Percentiles rank a stretch among this genome's conserved stretches.
phyloP scores from a whole-genome alignment of 371 early-diverging fungal genomes.

The Mortierella sp. region DNA sequence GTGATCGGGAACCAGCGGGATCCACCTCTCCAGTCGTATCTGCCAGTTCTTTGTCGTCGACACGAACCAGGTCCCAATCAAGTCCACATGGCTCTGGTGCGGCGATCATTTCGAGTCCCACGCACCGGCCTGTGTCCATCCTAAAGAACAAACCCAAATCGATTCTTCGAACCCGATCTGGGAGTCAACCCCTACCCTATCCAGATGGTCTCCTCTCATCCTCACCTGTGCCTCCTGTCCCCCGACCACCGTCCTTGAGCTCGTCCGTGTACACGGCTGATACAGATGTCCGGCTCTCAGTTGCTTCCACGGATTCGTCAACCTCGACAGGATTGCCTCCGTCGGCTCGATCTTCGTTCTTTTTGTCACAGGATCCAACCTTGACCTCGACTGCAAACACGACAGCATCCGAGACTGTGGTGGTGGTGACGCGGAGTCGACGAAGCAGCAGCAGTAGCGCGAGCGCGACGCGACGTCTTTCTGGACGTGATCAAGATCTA shows the following conservation, averaged over 20 bases:
- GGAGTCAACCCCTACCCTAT: slow-evolving; percentile 7
- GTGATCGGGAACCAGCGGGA: no score
- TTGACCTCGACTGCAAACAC: no score
- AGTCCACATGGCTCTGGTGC: slow-evolving; percentile 4
- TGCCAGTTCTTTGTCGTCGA: not conserved
- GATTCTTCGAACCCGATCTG: slow-evolving; percentile 28
- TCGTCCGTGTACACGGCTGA: slow-evolving; percentile 4
- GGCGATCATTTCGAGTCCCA: not conserved
- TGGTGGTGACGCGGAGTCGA: not conserved
- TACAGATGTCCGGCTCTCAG: not conserved
- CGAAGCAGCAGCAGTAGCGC: slow-evolving; percentile 8
- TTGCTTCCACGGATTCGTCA: not conserved
- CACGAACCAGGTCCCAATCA: slow-evolving; percentile 18
- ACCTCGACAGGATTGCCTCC: not conserved
- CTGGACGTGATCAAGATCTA: slow-evolving; percentile 6
- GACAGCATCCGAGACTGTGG: not conserved
- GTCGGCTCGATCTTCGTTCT: slow-evolving; percentile 11
- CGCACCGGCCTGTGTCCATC: slow-evolving; percentile 25
- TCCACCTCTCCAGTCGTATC: no score
- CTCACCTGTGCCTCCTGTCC: slow-evolving; percentile 15
- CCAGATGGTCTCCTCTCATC: slow-evolving; percentile 6
- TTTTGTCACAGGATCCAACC: slow-evolving; percentile 26
- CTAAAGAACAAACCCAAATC: slow-evolving; percentile 34
- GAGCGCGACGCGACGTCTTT: slow-evolving; percentile 13
- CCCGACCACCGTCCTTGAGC: slow-evolving; percentile 10